Conservation (phyloP, 2,329 filamentous ascomycete genomes). For the Echinosphaeria canescens region DNA sequence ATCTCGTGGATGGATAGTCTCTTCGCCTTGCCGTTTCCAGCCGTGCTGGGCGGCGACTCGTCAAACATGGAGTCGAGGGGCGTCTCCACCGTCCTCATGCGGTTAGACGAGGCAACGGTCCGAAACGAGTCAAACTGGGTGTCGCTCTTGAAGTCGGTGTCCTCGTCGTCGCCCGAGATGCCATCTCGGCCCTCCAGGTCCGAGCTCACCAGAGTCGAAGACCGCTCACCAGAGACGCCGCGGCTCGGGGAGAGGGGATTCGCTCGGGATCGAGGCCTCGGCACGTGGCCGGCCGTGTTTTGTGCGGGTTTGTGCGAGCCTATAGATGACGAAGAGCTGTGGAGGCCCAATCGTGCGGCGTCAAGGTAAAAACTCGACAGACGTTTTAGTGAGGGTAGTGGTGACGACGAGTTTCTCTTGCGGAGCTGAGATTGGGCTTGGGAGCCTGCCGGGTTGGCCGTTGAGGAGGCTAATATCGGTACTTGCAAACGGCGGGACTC, state of each 20-base stretch:
- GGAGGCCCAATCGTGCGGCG: constrained; percentile 19
- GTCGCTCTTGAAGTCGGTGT: constrained; percentile 60
- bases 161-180: constrained; percentile 51
- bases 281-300: constrained; percentile 12
- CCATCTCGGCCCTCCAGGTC: constrained; percentile 45
- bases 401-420: constrained; percentile 22
- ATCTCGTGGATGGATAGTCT: constrained; percentile 37
- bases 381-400: constrained; percentile 28
- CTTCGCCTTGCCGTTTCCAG: constrained; percentile 27
- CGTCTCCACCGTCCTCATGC: constrained; percentile 42
- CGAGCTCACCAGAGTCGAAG: constrained; percentile 46
- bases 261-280: constrained; percentile 5
- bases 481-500: no score
- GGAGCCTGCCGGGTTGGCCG: no score
- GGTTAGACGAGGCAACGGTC: constrained; percentile 41
- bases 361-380: constrained; percentile 33
- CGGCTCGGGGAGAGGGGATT: constrained; percentile 17
- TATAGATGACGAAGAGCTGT: constrained; percentile 15
- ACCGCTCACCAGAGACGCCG: constrained; percentile 21
- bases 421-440: no score
- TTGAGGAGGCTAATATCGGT: no score
- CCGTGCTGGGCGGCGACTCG: constrained; percentile 45
- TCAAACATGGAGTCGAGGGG: constrained; percentile 66
- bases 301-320: constrained; percentile 16
- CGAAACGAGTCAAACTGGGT: constrained; percentile 58